Percentiles rank a stretch among this genome's conserved stretches.
Evolutionary conservation across 306 rosid species (phyloP).

Genomic region (Gastrolobium bilobum): DNA sequence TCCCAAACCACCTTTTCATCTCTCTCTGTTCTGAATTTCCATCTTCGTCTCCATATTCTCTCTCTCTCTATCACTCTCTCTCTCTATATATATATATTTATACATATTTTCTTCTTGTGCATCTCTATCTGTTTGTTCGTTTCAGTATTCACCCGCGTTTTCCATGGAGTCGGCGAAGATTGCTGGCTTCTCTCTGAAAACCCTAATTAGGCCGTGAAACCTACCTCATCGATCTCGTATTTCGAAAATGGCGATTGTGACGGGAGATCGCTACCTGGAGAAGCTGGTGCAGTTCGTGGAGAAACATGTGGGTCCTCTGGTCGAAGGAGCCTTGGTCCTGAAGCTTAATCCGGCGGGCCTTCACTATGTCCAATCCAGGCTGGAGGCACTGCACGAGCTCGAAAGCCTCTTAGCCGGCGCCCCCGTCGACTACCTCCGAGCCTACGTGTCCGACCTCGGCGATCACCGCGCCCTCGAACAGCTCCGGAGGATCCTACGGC

Average conservation of each 20-base stretch:
- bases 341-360: slow-evolving; percentile 94
- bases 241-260: slow-evolving; percentile 77
- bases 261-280: slow-evolving; percentile 98
- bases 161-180: slow-evolving; percentile 40
- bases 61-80: not conserved
- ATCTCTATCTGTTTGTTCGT: slow-evolving; percentile 1
- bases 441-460: slow-evolving; percentile 95
- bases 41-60: not conserved
- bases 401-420: slow-evolving; percentile 88
- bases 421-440: slow-evolving; percentile 93
- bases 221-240: not conserved
- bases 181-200: slow-evolving; percentile 35
- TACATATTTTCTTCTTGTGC: not conserved
- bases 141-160: slow-evolving; percentile 26
- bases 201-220: slow-evolving; percentile 52
- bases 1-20: slow-evolving; percentile 52
- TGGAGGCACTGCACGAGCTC: slow-evolving; percentile 87
- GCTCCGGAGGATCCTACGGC: slow-evolving; percentile 88
- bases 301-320: slow-evolving; percentile 71
- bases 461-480: slow-evolving; percentile 99
- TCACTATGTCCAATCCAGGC: slow-evolving; percentile 89
- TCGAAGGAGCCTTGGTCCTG: slow-evolving; percentile 80
- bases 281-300: slow-evolving; percentile 89
- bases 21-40: slow-evolving; percentile 35
- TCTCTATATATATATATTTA: not conserved